These are phyloP conservation scores for Pleurotus eryngii DNA, from an alignment of 768 basidiomycete genomes.

Conservation along the genomic window DNA sequence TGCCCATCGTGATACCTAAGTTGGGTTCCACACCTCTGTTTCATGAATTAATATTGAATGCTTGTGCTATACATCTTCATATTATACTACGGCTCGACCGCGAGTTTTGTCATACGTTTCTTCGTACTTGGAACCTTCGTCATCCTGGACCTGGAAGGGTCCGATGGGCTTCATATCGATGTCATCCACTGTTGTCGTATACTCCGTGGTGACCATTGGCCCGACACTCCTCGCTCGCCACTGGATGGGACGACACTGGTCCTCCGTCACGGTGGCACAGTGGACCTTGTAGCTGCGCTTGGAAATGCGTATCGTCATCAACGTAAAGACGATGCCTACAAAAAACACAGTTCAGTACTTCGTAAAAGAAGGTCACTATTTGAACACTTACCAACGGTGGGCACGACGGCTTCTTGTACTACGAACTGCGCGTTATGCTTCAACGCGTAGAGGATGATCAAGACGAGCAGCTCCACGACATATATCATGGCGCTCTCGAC, in stretches of 20 bases:
- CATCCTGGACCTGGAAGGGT: background rate
- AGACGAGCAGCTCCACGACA: slow-evolving; percentile 10
- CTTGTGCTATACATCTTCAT: background rate
- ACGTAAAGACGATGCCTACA: slow-evolving; percentile 5
- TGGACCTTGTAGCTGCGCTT: background rate
- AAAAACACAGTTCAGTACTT: background rate
- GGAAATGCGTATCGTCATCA: slow-evolving; percentile 6
- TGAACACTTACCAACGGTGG: slow-evolving; percentile 3
- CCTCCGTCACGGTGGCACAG: background rate
- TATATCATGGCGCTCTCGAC: slow-evolving; percentile 16
- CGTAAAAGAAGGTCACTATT: background rate
- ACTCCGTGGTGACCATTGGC: background rate
- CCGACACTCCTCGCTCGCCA: background rate
- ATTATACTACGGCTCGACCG: background rate
- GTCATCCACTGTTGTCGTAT: background rate
- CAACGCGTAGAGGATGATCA: slow-evolving; percentile 14
- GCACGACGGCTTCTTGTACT: slow-evolving; percentile 6
- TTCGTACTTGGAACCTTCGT: background rate
- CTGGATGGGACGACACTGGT: background rate
- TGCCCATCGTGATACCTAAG: too few species aligned
- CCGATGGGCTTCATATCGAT: slow-evolving; percentile 5
- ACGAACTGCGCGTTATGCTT: slow-evolving; percentile 11
- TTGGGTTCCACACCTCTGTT: too few species aligned
- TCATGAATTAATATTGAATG: too few species aligned
- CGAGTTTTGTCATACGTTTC: background rate